Evolutionary conservation across 345 rosid genomes (phyloP), one percentile per base, ranked within the genome.

Genomic region (Passiflora organensis): DNA sequence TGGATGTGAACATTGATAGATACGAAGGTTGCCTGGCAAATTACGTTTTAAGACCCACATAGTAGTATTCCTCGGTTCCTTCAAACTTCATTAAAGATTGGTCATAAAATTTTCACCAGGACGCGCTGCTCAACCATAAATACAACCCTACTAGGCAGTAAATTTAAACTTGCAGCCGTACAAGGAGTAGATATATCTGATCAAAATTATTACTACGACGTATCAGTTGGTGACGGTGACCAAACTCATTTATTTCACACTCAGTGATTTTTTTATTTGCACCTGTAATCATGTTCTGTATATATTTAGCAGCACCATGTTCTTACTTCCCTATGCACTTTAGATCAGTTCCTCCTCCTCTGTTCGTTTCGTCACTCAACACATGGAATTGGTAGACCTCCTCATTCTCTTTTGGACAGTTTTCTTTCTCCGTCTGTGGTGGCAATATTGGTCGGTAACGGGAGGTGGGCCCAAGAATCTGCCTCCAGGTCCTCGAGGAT

Each of bases 371-470:
- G 5, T 28, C 34, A 3, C 34, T 3, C 43, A 10, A 39, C 2
- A 39, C 44, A 86, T 87, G 94, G 86, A 85, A 58, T 44, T 67
- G 6, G 59, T 74, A 20, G 93, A 91, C 60, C 23, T 84, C 60
- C 63, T 83, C 45, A 55, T 85, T 25, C 39, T 82, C 53, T 49
- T 49, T 57, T 61, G 70, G 0, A 58, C 78, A 39, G 28, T 85
- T 25, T 5, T 80, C 47, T 70, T 43, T 13, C 58, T 62, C 25
- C 62, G 39, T 1, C 12, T 55, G 23, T 61, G 72, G 72, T 61
- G 72, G 62, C 61, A 48, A 34, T 25, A 50, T 38, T 32, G 57
- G 58, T 21, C 47, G 5, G 18, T 36, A 32, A 51, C 41, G 20
- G 72, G 62, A 24, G 48, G 53, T 13, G 37, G 43, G 8, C 2